Percentiles rank a stretch among this genome's conserved stretches.
phyloP scores from a whole-genome alignment of 1,139 yeast species.

The Blastobotrys buckinghamii region DNA sequence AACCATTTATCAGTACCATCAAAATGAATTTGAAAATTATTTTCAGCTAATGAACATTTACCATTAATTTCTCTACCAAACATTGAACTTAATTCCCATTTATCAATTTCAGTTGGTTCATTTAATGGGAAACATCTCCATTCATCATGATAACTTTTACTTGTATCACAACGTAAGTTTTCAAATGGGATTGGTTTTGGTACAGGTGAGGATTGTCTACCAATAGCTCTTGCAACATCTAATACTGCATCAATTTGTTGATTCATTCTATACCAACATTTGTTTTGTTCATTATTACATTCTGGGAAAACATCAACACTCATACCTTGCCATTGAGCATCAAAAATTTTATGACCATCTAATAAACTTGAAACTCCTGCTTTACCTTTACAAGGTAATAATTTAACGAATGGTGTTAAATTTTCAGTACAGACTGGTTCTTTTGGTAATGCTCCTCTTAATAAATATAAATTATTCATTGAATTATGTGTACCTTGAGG shows the following conservation, averaged over 20 bases:
- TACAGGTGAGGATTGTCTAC: slow-evolving; percentile 61
- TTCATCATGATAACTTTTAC: slow-evolving; percentile 47
- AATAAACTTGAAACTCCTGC: slow-evolving; percentile 81
- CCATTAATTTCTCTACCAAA: slow-evolving; percentile 68
- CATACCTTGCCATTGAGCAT: slow-evolving; percentile 93
- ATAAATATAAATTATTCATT: slow-evolving; percentile 39
- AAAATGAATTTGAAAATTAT: slow-evolving; percentile 26
- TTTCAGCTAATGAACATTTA: slow-evolving; percentile 45
- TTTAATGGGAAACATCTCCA: slow-evolving; percentile 77
- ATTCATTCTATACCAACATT: slow-evolving; percentile 51
- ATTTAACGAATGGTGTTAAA: slow-evolving; percentile 84
- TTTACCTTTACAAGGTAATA: slow-evolving; percentile 88
- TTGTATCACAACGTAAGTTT: slow-evolving; percentile 62
- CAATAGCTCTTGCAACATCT: slow-evolving; percentile 61
- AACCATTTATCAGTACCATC: slow-evolving; percentile 28
- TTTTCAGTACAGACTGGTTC: slow-evolving; percentile 98
- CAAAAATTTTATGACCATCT: slow-evolving; percentile 95
- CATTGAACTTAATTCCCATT: slow-evolving; percentile 55
- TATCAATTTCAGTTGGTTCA: slow-evolving; percentile 43
- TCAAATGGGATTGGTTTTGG: slow-evolving; percentile 74
- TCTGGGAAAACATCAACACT: slow-evolving; percentile 71
- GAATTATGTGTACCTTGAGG: slow-evolving; percentile 20
- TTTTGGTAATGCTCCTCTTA: slow-evolving; percentile 86
- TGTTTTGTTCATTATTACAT: slow-evolving; percentile 21
- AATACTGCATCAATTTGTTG: slow-evolving; percentile 73